These are phyloP conservation scores for Amauroascus niger DNA, from an alignment of 2,329 filamentous ascomycete species.

Conservation along the genomic window DNA sequence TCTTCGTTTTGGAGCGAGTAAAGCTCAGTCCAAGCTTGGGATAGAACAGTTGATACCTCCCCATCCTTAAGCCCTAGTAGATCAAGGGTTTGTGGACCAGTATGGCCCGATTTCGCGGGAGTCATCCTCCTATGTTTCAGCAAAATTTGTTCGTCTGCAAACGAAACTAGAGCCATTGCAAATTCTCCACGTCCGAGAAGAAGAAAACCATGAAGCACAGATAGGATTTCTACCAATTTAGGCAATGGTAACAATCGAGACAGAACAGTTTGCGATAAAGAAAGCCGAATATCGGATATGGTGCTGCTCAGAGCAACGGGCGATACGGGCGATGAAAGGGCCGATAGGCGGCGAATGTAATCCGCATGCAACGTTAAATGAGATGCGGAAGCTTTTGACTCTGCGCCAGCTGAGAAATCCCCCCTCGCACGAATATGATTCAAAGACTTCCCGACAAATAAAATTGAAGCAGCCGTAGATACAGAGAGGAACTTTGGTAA, in stretches of 20 bases:
- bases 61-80: conserved; percentile 71
- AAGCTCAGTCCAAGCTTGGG: conserved; percentile 68
- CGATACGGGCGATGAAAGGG: conserved; percentile 63
- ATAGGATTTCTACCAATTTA: conserved; percentile 66
- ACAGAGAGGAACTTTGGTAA: conserved; percentile 71
- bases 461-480: conserved; percentile 66
- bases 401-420: conserved; percentile 27
- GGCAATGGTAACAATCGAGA: conserved; percentile 70
- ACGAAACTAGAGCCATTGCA: conserved; percentile 70
- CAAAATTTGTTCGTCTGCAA: conserved; percentile 72
- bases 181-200: conserved; percentile 85
- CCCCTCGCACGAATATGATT: conserved; percentile 62
- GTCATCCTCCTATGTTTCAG: conserved; percentile 55
- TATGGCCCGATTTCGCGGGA: background rate
- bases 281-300: conserved; percentile 66
- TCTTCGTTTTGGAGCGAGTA: conserved; percentile 70
- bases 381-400: conserved; percentile 38
- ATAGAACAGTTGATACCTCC: conserved; percentile 67
- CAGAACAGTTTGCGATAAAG: conserved; percentile 72
- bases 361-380: conserved; percentile 48
- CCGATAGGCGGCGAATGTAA: conserved; percentile 51
- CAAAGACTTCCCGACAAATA: conserved; percentile 83
- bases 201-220: conserved; percentile 75
- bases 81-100: conserved; percentile 41
- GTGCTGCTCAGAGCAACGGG: conserved; percentile 59